Conservation (phyloP, 2,329 filamentous ascomycete genomes). For the Didymella arachidicola region DNA sequence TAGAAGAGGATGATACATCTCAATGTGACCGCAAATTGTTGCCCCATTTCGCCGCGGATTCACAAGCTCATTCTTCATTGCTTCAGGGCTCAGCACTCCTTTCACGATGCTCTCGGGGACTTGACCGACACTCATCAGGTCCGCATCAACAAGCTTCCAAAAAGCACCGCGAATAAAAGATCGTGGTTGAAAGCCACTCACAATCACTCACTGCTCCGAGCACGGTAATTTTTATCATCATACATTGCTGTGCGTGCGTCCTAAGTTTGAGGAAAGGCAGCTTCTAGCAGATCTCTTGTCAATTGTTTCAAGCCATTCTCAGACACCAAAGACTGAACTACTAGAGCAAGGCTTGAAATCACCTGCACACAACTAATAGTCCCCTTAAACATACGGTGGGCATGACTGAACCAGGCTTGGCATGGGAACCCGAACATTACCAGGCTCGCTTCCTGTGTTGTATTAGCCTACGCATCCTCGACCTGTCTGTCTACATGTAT, state of each 20-base stretch:
- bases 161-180: too few relatives aligned
- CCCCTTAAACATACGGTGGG: not conserved
- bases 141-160: not conserved
- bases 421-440: not conserved
- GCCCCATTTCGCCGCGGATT: not conserved
- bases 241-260: not conserved
- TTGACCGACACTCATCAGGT: too few relatives aligned
- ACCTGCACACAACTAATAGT: not conserved
- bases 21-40: not conserved
- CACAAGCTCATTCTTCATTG: not conserved
- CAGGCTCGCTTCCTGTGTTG: not conserved
- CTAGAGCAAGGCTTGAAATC: too few relatives aligned
- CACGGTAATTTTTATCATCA: not conserved
- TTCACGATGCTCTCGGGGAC: not conserved
- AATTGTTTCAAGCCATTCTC: not conserved
- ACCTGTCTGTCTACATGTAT: not conserved
- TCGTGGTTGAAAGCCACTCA: too few relatives aligned
- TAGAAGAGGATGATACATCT: not conserved
- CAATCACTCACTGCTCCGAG: not conserved
- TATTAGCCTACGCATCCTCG: not conserved
- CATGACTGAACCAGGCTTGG: not conserved
- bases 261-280: not conserved
- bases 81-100: not conserved
- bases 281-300: not conserved
- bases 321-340: not conserved